phyloP scores from a whole-genome alignment of 2,329 filamentous ascomycete genomes.

The Purpureocillium lavendulum region DNA sequence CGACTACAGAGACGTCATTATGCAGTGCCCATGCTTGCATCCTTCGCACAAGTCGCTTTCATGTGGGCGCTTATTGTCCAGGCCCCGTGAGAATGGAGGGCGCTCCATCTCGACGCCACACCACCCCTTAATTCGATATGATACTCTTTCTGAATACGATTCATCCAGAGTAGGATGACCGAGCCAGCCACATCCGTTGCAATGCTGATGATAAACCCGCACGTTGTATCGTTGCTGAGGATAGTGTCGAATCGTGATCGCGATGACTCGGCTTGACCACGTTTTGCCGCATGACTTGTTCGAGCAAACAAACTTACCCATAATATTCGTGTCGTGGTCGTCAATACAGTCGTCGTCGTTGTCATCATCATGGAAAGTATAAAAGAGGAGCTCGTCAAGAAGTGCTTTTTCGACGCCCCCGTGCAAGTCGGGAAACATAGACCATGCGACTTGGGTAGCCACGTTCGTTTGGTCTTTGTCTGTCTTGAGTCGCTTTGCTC shows the following conservation, averaged over 20 bases:
- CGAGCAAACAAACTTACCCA: conserved; percentile 23
- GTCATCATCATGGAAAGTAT: conserved; percentile 12
- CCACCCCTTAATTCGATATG: conserved; percentile 29
- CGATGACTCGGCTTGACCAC: conserved; percentile 25
- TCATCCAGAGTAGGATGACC: conserved; percentile 17
- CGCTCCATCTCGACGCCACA: conserved; percentile 13
- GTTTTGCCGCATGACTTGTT: conserved; percentile 13
- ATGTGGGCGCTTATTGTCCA: conserved; percentile 11
- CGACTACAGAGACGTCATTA: no score
- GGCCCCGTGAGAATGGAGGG: neutral
- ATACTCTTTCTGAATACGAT: conserved; percentile 24
- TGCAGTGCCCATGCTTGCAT: conserved; percentile 23
- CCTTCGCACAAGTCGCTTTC: conserved; percentile 22
- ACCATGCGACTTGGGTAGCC: conserved; percentile 6
- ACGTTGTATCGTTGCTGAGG: conserved; percentile 21
- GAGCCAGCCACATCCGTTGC: conserved; percentile 18
- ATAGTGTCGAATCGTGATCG: conserved; percentile 25
- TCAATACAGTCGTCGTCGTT: conserved; percentile 7
- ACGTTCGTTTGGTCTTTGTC: no score
- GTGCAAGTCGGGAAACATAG: conserved; percentile 12
- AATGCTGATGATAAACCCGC: conserved; percentile 27
- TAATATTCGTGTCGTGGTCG: conserved; percentile 19
- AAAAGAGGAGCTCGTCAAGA: conserved; percentile 6
- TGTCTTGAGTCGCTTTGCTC: no score
- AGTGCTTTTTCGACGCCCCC: conserved; percentile 8